phyloP scores from a whole-genome alignment of 768 basidiomycete species.

The Steccherinum ochraceum region DNA sequence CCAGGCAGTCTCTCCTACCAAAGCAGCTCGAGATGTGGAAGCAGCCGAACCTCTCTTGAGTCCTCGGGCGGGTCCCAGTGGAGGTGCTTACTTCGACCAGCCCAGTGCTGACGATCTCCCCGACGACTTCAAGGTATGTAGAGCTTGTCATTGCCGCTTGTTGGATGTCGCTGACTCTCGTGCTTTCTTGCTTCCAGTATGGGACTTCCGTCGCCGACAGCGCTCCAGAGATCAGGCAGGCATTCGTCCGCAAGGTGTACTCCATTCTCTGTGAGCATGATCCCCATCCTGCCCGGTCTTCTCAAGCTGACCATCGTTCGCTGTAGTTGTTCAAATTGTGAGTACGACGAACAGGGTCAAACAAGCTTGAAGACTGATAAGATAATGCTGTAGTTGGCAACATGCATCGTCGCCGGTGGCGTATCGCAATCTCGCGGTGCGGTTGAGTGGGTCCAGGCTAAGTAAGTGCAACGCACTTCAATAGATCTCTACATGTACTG shows the following conservation, averaged over 20 bases:
- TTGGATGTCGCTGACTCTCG: conserved; percentile 6
- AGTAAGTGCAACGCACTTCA: conserved; percentile 40
- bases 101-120: conserved; percentile 70
- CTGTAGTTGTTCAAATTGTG: conserved; percentile 68
- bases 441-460: conserved; percentile 62
- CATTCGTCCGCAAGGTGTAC: conserved; percentile 90
- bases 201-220: conserved; percentile 77
- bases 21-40: conserved; percentile 16
- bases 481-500: neutral
- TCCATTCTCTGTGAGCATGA: conserved; percentile 73
- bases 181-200: conserved; percentile 40
- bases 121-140: conserved; percentile 86
- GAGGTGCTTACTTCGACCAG: conserved; percentile 65
- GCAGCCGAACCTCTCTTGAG: conserved; percentile 46
- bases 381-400: conserved; percentile 52
- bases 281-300: too few relatives aligned
- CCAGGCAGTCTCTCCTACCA: conserved; percentile 5
- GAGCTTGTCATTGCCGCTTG: neutral
- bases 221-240: conserved; percentile 69
- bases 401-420: conserved; percentile 66
- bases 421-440: conserved; percentile 59
- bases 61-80: conserved; percentile 31
- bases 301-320: neutral
- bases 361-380: too few relatives aligned
- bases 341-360: too few relatives aligned